Base-by-base conservation (phyloP, 1,284 basidiomycete genomes). In the Ceratobasidium sp. region DNA sequence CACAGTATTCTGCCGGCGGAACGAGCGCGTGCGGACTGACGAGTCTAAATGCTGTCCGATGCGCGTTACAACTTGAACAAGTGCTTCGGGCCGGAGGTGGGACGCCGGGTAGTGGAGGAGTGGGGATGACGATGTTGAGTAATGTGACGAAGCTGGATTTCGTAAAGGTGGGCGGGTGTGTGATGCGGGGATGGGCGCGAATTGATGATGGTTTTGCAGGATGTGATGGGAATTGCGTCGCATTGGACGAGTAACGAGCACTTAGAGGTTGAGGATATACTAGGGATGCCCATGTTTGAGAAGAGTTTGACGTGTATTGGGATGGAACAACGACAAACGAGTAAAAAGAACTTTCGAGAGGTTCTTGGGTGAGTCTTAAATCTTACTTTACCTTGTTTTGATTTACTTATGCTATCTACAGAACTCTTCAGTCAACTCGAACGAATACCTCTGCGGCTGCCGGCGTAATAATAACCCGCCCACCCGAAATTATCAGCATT, bases 401-500 rank as follows among this genome's bases (percentile, higher is more conserved):
- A n/a, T n/a, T n/a, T n/a, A n/a, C n/a, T n/a, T n/a, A n/a, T n/a
- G n/a, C n/a, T n/a, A n/a, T n/a, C n/a, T 77, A 6, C 79, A 89
- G 86, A 75, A 81, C 83, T 59, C 81, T 87, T 17, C 80, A 81
- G 56, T 81, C 78, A 13, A 85, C 84, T 23, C 83, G 83, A 9
- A 44, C 68, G 33, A n/a, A n/a, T n/a, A n/a, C n/a, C 23, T 20
- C 23, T 50, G 50, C 26, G 15, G 77, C 78, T 46, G 74, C 78
- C 46, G 90, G 86, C 33, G 87, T 85, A 38, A 85, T 92, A 76
- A 90, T 93, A 77, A 92, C 91, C 0, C 90, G 91, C 26, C 90
- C 92, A 46, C 92, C 92, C 0, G 92, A 92, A 82, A 91, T 92
- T 75, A 83, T 93, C 38, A 85, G 87, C 26, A 89, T 90, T 81